Conservation (phyloP, 2,329 filamentous ascomycete species). For the Pseudofabraea citricarpa region DNA sequence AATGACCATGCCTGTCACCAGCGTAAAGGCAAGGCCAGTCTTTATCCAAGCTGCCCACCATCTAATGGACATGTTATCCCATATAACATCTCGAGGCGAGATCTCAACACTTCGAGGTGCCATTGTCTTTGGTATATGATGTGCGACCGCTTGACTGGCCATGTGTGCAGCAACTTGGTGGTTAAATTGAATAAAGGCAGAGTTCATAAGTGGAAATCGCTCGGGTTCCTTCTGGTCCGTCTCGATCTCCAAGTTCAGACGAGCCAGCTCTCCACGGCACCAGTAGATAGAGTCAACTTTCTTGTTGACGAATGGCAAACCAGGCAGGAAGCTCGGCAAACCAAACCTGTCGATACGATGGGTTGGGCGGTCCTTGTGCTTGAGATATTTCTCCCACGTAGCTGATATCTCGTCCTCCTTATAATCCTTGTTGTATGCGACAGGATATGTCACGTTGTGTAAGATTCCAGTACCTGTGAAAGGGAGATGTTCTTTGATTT, state of each 20-base stretch:
- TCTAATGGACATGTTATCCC: conserved; percentile 93
- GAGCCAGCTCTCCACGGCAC: conserved; percentile 79
- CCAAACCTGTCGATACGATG: conserved; percentile 66
- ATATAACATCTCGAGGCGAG: conserved; percentile 85
- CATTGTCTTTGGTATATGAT: conserved; percentile 93
- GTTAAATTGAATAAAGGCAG: conserved; percentile 97
- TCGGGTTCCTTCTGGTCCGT: conserved; percentile 82
- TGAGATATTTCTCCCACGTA: conserved; percentile 81
- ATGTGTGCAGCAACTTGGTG: conserved; percentile 96
- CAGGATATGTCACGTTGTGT: conserved; percentile 45
- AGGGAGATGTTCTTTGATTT: conserved; percentile 43
- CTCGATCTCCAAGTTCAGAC: conserved; percentile 88
- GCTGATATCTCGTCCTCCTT: conserved; percentile 57
- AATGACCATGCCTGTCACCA: conserved; percentile 72
- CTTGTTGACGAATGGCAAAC: conserved; percentile 72
- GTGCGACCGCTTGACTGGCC: conserved; percentile 88
- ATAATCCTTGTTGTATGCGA: conserved; percentile 57
- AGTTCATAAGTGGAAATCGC: conserved; percentile 87
- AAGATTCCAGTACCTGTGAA: conserved; percentile 33
- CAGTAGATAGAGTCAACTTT: conserved; percentile 96
- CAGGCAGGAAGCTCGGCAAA: conserved; percentile 64
- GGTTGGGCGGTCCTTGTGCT: conserved; percentile 76
- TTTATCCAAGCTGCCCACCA: conserved; percentile 82
- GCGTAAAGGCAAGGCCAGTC: conserved; percentile 56
- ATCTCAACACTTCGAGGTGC: conserved; percentile 89